phyloP scores from a whole-genome alignment of 2,329 filamentous ascomycete species.

The Penicillium carneum region DNA sequence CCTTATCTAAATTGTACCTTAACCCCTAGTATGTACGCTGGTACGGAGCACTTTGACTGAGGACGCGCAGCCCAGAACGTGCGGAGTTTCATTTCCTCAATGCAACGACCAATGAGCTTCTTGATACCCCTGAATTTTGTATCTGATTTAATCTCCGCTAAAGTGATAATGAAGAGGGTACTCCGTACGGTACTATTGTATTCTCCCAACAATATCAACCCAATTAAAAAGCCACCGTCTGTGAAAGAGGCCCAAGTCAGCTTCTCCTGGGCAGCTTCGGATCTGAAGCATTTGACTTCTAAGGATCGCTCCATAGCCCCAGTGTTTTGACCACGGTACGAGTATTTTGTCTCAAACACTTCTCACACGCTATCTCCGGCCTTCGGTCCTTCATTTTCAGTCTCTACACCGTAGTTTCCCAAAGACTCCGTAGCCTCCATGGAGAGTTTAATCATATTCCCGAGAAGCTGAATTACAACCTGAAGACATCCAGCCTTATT shows the following conservation, averaged over 20 bases:
- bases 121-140: slow-evolving; percentile 7
- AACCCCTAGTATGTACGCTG: no score
- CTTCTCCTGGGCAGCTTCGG: background rate
- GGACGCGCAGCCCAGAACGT: slow-evolving; percentile 25
- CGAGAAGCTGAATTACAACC: background rate
- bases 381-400: slow-evolving; percentile 4
- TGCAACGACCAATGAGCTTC: slow-evolving; percentile 5
- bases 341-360: slow-evolving; percentile 9
- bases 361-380: background rate
- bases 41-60: background rate
- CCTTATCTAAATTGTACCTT: background rate
- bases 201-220: background rate
- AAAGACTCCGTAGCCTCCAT: background rate
- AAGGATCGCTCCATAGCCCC: slow-evolving; percentile 8
- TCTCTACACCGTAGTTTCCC: slow-evolving; percentile 5
- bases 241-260: background rate
- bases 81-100: slow-evolving; percentile 20
- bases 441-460: slow-evolving; percentile 7
- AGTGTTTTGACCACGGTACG: slow-evolving; percentile 6
- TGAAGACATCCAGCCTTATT: background rate
- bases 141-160: slow-evolving; percentile 2
- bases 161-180: background rate
- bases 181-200: background rate
- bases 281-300: background rate
- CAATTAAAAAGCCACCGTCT: background rate